phyloP scores from a whole-genome alignment of 805 yeast genomes.

The Wickerhamiella musiphila region DNA sequence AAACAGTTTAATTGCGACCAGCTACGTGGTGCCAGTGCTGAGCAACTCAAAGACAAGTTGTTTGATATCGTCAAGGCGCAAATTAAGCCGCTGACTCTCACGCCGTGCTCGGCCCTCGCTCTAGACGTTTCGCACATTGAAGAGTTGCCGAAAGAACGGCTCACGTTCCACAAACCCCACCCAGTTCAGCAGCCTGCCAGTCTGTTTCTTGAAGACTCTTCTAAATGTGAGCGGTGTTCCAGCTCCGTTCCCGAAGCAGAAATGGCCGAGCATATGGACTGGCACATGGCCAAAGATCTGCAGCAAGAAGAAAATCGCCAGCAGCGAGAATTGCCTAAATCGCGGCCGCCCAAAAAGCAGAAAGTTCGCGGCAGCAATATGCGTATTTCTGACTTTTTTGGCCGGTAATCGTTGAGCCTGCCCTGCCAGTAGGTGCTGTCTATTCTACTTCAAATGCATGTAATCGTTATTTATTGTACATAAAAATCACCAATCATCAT shows the following conservation, averaged over 20 bases:
- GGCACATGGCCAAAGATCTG: slow-evolving; percentile 24
- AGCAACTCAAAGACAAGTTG: slow-evolving; percentile 1
- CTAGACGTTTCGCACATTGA: slow-evolving; percentile 10
- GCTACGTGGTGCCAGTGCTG: neutral
- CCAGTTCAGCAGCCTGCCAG: neutral
- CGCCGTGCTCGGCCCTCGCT: slow-evolving; percentile 10
- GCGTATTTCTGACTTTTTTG: no score
- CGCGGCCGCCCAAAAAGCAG: no score
- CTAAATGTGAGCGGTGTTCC: slow-evolving; percentile 19
- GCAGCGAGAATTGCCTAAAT: no score
- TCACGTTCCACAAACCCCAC: slow-evolving; percentile 3
- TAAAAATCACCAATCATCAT: slow-evolving; percentile 61
- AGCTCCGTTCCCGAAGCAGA: slow-evolving; percentile 4
- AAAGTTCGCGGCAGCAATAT: no score
- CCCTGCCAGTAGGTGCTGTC: no score
- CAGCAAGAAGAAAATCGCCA: slow-evolving; percentile 8
- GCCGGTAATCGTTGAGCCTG: no score
- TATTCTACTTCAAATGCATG: no score
- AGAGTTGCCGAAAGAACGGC: slow-evolving; percentile 10
- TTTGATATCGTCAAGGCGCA: slow-evolving; percentile 5
- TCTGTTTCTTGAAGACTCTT: slow-evolving; percentile 10
- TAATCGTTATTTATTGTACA: no score
- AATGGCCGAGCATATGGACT: slow-evolving; percentile 23
- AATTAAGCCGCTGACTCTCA: neutral
- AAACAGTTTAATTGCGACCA: neutral